phyloP scores from a whole-genome alignment of 2,329 filamentous ascomycete species.

The Penicillium expansum region DNA sequence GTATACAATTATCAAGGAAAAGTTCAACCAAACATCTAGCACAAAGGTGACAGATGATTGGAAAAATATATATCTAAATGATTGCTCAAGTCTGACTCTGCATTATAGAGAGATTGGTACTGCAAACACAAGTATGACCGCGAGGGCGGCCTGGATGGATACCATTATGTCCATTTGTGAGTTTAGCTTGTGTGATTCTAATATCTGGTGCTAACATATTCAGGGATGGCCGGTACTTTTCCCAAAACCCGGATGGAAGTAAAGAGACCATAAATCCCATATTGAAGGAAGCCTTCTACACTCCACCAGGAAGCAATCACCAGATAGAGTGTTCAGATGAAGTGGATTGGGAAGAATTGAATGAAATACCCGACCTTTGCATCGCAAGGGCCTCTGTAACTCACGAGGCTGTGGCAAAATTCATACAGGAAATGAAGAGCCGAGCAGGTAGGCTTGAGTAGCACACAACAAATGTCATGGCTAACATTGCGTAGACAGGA shows the following conservation, averaged over 20 bases:
- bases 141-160: not conserved
- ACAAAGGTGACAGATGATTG: not conserved
- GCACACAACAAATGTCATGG: not conserved
- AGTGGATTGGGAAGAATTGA: not conserved
- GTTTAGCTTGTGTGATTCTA: not conserved
- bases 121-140: not conserved
- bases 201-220: not conserved
- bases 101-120: not conserved
- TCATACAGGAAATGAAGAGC: not conserved
- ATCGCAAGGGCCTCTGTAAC: not conserved
- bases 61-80: not conserved
- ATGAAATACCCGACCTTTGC: not conserved
- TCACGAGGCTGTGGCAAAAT: not conserved
- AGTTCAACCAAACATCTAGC: not conserved
- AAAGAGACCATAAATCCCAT: not conserved
- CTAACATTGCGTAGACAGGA: not conserved
- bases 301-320: not conserved
- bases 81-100: not conserved
- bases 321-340: not conserved
- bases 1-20: not conserved
- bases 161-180: not conserved
- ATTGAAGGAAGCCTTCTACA: not conserved
- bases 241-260: not conserved
- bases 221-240: not conserved
- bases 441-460: not conserved